These are phyloP conservation scores for Fusarium stilboides DNA, from an alignment of 2,329 filamentous ascomycete species.

Conservation along the genomic window DNA sequence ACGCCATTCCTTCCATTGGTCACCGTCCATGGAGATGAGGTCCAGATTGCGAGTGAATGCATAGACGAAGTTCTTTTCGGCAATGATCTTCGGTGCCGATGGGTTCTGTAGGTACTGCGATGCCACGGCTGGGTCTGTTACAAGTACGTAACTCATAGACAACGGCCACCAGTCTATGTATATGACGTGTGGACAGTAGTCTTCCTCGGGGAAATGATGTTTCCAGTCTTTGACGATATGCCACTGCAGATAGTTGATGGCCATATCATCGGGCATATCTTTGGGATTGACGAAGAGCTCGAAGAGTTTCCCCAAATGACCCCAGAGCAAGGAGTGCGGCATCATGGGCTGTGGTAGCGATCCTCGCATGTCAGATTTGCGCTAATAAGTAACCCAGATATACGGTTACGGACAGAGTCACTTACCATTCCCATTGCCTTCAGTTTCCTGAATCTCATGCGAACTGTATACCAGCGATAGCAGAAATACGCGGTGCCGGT, in stretches of 20 bases:
- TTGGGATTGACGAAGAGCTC: constrained; percentile 6
- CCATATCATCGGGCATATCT: constrained; percentile 5
- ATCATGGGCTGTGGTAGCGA: constrained; percentile 3
- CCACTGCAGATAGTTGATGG: neutral
- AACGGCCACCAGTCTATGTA: constrained; percentile 7
- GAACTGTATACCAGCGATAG: constrained; percentile 9
- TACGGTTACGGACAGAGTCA: neutral
- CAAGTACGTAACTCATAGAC: constrained; percentile 7
- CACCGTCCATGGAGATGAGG: constrained; percentile 5
- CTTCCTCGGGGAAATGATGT: neutral
- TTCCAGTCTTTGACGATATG: neutral
- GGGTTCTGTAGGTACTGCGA: constrained; percentile 1
- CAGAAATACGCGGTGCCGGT: neutral
- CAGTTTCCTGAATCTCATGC: constrained; percentile 4
- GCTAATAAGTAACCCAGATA: neutral
- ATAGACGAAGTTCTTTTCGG: constrained; percentile 5
- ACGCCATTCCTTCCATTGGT: constrained; percentile 10
- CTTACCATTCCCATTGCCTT: constrained; percentile 9
- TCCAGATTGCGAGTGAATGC: constrained; percentile 4
- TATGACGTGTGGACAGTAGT: constrained; percentile 4
- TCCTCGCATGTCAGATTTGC: neutral
- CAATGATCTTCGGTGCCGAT: constrained; percentile 4
- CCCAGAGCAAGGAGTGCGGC: constrained; percentile 7
- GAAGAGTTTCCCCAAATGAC: constrained; percentile 4
- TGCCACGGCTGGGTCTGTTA: constrained; percentile 3